A percentile compares a stretch with the other conserved stretches of the same genome.
phyloP scores from a whole-genome alignment of 192 early-diverging fungal genomes.

The Coemansia sp. region DNA sequence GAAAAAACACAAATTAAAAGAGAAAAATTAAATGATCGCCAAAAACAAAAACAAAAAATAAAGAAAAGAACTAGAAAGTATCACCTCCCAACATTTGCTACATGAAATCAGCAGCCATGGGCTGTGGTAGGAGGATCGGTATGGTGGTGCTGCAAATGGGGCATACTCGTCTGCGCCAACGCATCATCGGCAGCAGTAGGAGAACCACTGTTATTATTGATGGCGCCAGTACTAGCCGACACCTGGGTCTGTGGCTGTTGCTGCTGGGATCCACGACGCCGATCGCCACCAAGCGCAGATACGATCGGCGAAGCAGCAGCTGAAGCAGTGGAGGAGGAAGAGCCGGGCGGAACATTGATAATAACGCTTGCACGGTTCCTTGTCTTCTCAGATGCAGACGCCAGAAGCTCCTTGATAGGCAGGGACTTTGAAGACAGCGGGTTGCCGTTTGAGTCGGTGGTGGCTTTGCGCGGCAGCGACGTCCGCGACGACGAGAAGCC shows the following conservation, averaged over 20 bases:
- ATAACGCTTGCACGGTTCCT: constrained; percentile 45
- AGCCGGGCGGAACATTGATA: constrained; percentile 12
- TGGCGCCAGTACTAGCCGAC: constrained; percentile 6
- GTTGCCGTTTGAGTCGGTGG: constrained; percentile 29
- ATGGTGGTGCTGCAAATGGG: not conserved
- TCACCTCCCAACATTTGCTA: not conserved
- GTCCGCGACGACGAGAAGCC: constrained; percentile 25
- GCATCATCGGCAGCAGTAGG: not conserved
- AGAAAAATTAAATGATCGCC: not conserved
- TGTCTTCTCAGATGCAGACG: constrained; percentile 48
- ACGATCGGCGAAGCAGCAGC: not conserved
- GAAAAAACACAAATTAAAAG: not conserved
- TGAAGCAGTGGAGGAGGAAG: constrained; percentile 12
- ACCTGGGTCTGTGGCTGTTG: not conserved
- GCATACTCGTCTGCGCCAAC: not conserved
- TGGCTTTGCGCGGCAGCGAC: constrained; percentile 28
- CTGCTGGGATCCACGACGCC: constrained; percentile 10
- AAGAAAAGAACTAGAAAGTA: not conserved
- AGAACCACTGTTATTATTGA: not conserved
- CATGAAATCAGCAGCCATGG: not conserved
- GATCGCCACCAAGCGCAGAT: not conserved
- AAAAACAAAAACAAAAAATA: not conserved
- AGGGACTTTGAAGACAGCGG: constrained; percentile 46
- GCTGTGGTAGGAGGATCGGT: not conserved
- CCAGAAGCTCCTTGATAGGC: constrained; percentile 54